Percentiles rank a stretch among this genome's conserved stretches.
These are phyloP conservation scores for Phytophthora macrochlamydospora DNA, from an alignment of 352 stramenopile genomes.

Conservation along the genomic window DNA sequence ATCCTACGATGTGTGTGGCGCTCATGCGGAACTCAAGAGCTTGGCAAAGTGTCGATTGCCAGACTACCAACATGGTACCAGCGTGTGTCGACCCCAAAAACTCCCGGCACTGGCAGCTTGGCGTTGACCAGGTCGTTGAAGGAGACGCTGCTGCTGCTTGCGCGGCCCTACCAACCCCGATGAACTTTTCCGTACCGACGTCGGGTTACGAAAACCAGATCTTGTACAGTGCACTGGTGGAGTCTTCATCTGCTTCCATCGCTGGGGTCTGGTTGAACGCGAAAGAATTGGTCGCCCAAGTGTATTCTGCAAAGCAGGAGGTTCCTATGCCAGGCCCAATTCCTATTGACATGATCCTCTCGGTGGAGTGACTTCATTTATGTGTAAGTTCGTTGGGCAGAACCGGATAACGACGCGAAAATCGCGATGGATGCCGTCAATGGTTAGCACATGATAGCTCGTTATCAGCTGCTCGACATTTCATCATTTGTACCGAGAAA, in stretches of 20 bases:
- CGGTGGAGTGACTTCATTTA: slow-evolving; percentile 27
- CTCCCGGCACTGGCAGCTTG: slow-evolving; percentile 45
- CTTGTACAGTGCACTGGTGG: slow-evolving; percentile 38
- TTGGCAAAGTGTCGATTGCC: slow-evolving; percentile 71
- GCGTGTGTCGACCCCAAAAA: slow-evolving; percentile 43
- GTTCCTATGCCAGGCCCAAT: slow-evolving; percentile 1
- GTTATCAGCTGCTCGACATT: slow-evolving; percentile 3
- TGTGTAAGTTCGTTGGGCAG: slow-evolving; percentile 2
- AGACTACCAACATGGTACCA: slow-evolving; percentile 41
- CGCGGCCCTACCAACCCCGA: slow-evolving; percentile 5
- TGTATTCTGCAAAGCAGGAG: slow-evolving; percentile 35
- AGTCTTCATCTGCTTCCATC: slow-evolving; percentile 27
- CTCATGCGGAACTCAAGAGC: slow-evolving; percentile 40
- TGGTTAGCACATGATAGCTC: no score
- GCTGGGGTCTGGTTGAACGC: slow-evolving; percentile 59
- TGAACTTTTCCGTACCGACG: slow-evolving; percentile 49
- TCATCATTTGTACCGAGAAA: slow-evolving; percentile 15
- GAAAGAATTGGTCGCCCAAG: slow-evolving; percentile 37
- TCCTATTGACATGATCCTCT: slow-evolving; percentile 26
- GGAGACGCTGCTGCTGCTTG: slow-evolving; percentile 35
- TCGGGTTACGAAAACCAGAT: slow-evolving; percentile 66
- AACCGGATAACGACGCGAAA: no score
- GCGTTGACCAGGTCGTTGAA: slow-evolving; percentile 34
- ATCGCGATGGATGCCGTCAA: no score
- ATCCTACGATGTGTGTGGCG: slow-evolving; percentile 52